Evolutionary conservation across 2,329 filamentous ascomycete species (phyloP).

Genomic region (Arthrocladium fulminans): DNA sequence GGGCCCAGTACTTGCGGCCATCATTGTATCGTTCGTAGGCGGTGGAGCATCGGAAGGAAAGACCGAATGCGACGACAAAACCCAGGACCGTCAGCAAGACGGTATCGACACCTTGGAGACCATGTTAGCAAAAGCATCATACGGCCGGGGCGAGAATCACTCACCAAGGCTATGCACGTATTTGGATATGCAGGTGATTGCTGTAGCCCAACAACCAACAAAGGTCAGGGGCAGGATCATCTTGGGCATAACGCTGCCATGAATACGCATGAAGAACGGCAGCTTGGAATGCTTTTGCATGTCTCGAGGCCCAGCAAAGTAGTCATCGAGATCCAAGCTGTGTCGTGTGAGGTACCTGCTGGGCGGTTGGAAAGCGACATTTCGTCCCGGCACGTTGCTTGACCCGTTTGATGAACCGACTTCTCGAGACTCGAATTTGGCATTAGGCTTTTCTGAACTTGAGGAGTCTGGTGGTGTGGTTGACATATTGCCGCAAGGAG

Average conservation of each 20-base stretch:
- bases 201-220: constrained; percentile 56
- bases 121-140: constrained; percentile 26
- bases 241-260: constrained; percentile 65
- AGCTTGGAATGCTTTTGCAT: constrained; percentile 66
- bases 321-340: constrained; percentile 48
- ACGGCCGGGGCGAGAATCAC: constrained; percentile 10
- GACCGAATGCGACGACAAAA: constrained; percentile 71
- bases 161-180: constrained; percentile 33
- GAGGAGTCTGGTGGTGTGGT: not conserved
- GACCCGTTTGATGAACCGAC: constrained; percentile 15
- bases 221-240: constrained; percentile 61
- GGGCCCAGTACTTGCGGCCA: constrained; percentile 55
- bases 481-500: too few species aligned
- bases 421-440: not conserved
- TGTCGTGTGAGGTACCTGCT: constrained; percentile 25
- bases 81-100: constrained; percentile 66
- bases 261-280: constrained; percentile 65
- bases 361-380: constrained; percentile 5
- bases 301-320: constrained; percentile 56
- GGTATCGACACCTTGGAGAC: constrained; percentile 46
- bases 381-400: constrained; percentile 4
- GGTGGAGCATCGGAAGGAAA: constrained; percentile 68
- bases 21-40: constrained; percentile 64
- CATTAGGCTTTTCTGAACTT: not conserved
- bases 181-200: constrained; percentile 51